A percentile compares a stretch with the other conserved stretches of the same genome.
These are phyloP conservation scores for Aegilops sharonensis DNA, from an alignment of 176 grass and related monocot species.

Conservation along the genomic window DNA sequence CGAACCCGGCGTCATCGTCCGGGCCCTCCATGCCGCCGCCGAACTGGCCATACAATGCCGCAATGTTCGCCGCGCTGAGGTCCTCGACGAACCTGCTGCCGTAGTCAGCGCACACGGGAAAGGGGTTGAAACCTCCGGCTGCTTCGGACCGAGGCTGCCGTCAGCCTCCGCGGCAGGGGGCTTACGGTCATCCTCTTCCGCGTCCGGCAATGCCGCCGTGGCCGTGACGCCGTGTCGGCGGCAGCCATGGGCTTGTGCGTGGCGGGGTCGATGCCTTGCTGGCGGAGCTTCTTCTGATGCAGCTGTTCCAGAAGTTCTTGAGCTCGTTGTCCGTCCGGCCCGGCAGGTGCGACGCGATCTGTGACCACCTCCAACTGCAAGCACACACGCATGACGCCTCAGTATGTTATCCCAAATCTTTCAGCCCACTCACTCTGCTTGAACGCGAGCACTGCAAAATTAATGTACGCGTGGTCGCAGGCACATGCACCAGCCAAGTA, in stretches of 20 bases:
- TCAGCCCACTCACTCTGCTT: background rate
- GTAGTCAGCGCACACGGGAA: slow-evolving; percentile 51
- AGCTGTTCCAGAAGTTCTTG: slow-evolving; percentile 84
- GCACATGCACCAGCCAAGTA: too few relatives aligned
- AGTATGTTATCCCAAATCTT: background rate
- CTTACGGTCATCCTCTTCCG: background rate
- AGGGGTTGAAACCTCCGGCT: slow-evolving; percentile 50
- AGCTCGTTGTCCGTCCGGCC: slow-evolving; percentile 86
- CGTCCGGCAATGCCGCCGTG: background rate
- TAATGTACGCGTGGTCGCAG: too few relatives aligned
- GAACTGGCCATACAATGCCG: slow-evolving; percentile 30
- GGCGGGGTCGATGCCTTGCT: slow-evolving; percentile 59
- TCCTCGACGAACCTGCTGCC: slow-evolving; percentile 35
- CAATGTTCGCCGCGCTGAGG: background rate
- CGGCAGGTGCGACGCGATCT: slow-evolving; percentile 67
- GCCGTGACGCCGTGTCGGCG: background rate
- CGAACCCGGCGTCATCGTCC: slow-evolving; percentile 11
- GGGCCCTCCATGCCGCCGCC: slow-evolving; percentile 5
- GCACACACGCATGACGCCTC: background rate
- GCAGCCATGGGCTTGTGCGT: slow-evolving; percentile 59
- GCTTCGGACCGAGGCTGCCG: background rate
- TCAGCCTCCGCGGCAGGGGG: background rate
- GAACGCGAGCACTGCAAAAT: background rate
- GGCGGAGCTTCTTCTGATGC: slow-evolving; percentile 79
- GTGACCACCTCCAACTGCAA: slow-evolving; percentile 65